Percentiles rank a stretch among this genome's conserved stretches.
Conservation (phyloP, 2,329 filamentous ascomycete genomes). For the Fusarium miscanthi region DNA sequence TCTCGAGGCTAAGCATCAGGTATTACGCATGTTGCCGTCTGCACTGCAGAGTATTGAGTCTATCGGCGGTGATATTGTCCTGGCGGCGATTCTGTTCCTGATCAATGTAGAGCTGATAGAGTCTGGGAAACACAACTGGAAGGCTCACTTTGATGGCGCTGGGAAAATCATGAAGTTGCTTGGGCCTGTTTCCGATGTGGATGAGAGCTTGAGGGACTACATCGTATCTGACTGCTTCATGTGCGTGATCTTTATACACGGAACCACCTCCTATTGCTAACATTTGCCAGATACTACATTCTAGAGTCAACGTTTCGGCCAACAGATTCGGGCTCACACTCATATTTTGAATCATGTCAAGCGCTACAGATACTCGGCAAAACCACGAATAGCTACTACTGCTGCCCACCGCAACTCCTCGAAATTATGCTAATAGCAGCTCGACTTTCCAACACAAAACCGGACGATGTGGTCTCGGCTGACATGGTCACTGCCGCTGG, state of each 20-base stretch:
- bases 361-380: constrained; percentile 53
- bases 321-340: constrained; percentile 45
- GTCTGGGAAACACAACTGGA: constrained; percentile 60
- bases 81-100: constrained; percentile 61
- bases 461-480: constrained; percentile 43
- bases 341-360: constrained; percentile 52
- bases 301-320: constrained; percentile 58
- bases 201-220: constrained; percentile 56
- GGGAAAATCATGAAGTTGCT: constrained; percentile 57
- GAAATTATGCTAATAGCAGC: constrained; percentile 57
- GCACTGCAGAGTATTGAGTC: constrained; percentile 54
- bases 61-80: constrained; percentile 54
- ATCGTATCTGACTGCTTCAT: constrained; percentile 62
- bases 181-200: constrained; percentile 47
- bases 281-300: constrained; percentile 55
- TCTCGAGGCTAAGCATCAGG: constrained; percentile 58
- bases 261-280: constrained; percentile 8
- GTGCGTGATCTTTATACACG: constrained; percentile 40
- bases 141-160: constrained; percentile 59
- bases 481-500: constrained; percentile 48
- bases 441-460: constrained; percentile 50
- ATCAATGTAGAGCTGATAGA: constrained; percentile 64
- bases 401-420: constrained; percentile 58
- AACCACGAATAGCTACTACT: constrained; percentile 59
- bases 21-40: constrained; percentile 54